phyloP scores from a whole-genome alignment of 306 rosid species.

The Alnus glutinosa region DNA sequence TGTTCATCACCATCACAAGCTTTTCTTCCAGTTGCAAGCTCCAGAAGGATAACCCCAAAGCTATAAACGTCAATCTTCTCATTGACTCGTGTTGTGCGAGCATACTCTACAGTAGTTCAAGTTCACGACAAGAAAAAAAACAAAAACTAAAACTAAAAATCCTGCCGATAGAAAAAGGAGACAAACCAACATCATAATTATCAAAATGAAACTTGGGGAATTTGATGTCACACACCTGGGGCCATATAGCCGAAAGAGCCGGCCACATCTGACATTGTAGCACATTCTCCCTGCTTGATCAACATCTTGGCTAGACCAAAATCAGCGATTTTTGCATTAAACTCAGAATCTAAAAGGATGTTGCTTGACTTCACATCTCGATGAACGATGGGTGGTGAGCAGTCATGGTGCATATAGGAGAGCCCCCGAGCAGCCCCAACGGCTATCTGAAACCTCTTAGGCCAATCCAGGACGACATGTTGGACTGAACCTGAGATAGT shows the following conservation, averaged over 20 bases:
- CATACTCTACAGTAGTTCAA: slow-evolving; percentile 52
- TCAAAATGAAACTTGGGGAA: neutral
- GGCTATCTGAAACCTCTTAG: slow-evolving; percentile 67
- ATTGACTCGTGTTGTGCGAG: slow-evolving; percentile 55
- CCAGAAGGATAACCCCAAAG: slow-evolving; percentile 76
- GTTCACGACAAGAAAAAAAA: neutral
- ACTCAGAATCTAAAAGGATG: slow-evolving; percentile 66
- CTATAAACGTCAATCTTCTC: slow-evolving; percentile 82
- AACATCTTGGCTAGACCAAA: slow-evolving; percentile 82
- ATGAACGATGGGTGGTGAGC: slow-evolving; percentile 69
- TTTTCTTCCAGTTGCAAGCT: slow-evolving; percentile 68
- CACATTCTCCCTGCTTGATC: slow-evolving; percentile 64
- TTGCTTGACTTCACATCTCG: slow-evolving; percentile 83
- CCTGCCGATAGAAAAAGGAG: neutral
- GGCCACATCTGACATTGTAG: slow-evolving; percentile 69
- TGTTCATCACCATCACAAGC: slow-evolving; percentile 58
- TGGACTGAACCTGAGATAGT: slow-evolving; percentile 30
- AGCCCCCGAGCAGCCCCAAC: slow-evolving; percentile 77
- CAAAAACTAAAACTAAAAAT: too few species aligned
- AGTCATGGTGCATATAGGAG: slow-evolving; percentile 85
- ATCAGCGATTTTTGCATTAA: slow-evolving; percentile 83
- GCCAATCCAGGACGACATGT: slow-evolving; percentile 53
- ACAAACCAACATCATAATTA: neutral
- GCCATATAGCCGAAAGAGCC: slow-evolving; percentile 96
- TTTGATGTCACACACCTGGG: slow-evolving; percentile 57